phyloP scores from a whole-genome alignment of 495 filamentous ascomycete species.

The Lasiosphaeriaceae sp. region DNA sequence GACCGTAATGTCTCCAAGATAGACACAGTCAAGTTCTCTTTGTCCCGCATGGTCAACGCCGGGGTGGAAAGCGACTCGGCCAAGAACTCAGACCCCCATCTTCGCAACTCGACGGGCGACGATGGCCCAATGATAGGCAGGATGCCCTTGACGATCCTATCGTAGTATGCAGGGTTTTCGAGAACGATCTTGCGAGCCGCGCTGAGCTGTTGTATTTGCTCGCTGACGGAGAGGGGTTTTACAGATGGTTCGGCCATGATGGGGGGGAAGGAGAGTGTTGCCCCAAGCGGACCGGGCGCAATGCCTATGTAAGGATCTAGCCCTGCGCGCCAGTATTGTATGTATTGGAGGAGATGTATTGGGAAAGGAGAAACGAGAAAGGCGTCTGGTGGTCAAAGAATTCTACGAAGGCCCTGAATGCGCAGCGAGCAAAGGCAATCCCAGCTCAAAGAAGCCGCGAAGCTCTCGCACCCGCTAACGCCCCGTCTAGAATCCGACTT shows the following conservation, averaged over 20 bases:
- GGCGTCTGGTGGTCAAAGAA: conserved; percentile 5
- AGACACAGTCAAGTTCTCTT: conserved; percentile 66
- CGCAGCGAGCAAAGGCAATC: neutral
- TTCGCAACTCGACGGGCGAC: conserved; percentile 69
- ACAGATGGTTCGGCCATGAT: conserved; percentile 41
- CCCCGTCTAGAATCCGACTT: neutral
- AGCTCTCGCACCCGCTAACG: neutral
- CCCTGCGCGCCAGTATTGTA: no score
- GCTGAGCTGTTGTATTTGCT: conserved; percentile 80
- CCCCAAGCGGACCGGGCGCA: neutral
- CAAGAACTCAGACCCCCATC: conserved; percentile 96
- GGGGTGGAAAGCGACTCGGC: conserved; percentile 94
- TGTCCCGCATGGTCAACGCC: conserved; percentile 63
- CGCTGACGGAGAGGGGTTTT: conserved; percentile 53
- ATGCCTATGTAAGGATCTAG: neutral
- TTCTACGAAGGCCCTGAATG: conserved; percentile 8
- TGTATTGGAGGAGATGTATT: no score
- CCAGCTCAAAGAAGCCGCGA: neutral
- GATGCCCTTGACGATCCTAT: conserved; percentile 83
- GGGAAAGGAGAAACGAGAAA: neutral
- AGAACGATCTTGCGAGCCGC: conserved; percentile 84
- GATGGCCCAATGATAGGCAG: conserved; percentile 81
- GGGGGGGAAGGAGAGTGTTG: conserved; percentile 8
- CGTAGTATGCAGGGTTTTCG: conserved; percentile 76
- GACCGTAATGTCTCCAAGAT: conserved; percentile 72